These are phyloP conservation scores for Hygrophila difformis DNA, from an alignment of 257 asterid genomes.

Conservation along the genomic window DNA sequence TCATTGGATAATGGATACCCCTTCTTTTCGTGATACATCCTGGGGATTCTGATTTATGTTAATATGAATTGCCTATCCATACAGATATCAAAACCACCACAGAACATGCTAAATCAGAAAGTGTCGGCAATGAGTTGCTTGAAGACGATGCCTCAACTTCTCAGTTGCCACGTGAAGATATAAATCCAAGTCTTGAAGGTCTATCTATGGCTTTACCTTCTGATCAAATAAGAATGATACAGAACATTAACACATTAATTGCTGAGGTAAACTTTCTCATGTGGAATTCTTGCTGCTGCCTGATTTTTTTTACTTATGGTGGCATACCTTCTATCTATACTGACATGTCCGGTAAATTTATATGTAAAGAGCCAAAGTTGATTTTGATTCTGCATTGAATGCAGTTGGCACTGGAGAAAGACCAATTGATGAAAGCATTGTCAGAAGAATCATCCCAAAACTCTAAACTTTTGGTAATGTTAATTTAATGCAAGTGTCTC, in stretches of 20 bases:
- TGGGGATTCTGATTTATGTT: neutral
- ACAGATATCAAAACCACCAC: constrained; percentile 15
- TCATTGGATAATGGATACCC: too few species aligned
- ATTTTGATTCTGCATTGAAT: constrained; percentile 13
- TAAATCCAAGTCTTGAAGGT: constrained; percentile 38
- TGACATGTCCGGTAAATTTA: constrained; percentile 11
- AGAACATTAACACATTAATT: constrained; percentile 63
- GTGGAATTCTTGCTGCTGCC: constrained; percentile 14
- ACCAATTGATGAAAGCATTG: constrained; percentile 64
- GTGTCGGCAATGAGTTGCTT: constrained; percentile 20
- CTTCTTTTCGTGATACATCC: too few species aligned
- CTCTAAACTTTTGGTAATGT: constrained; percentile 67
- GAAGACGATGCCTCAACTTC: constrained; percentile 33
- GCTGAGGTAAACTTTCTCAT: constrained; percentile 54
- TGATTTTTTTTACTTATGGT: constrained; percentile 8
- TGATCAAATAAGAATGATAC: constrained; percentile 80
- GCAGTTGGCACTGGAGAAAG: constrained; percentile 90
- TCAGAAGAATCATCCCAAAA: constrained; percentile 71
- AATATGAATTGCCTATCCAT: neutral
- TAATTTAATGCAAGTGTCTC: neutral
- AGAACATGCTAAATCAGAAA: constrained; percentile 24
- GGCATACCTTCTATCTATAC: neutral
- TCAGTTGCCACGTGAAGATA: constrained; percentile 30
- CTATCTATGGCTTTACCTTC: constrained; percentile 37
- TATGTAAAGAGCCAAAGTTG: constrained; percentile 9